Evolutionary conservation across 768 basidiomycete species (phyloP).

Genomic region (Kwoniella mangroviensis): DNA sequence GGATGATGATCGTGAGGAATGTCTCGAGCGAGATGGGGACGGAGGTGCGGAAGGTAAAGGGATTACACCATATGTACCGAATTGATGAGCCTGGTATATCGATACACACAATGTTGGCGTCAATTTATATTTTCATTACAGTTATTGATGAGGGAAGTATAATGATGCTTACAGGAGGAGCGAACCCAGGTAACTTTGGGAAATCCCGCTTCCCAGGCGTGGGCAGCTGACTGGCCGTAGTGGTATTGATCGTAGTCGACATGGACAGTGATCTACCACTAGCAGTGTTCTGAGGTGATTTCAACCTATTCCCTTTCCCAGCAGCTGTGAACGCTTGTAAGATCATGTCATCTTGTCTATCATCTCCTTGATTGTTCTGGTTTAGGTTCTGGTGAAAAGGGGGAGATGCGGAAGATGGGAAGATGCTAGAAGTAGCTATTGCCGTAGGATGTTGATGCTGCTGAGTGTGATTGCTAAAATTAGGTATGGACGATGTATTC

Average conservation of each 20-base stretch:
- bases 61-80: slow-evolving; percentile 87
- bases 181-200: slow-evolving; percentile 87
- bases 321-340: slow-evolving; percentile 2
- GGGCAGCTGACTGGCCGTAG: slow-evolving; percentile 13
- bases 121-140: too few species aligned
- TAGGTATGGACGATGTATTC: slow-evolving; percentile 6
- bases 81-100: slow-evolving; percentile 73
- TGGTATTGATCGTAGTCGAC: slow-evolving; percentile 8
- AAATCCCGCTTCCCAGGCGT: slow-evolving; percentile 61
- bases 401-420: slow-evolving; percentile 35
- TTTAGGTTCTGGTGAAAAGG: slow-evolving; percentile 24
- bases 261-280: slow-evolving; percentile 18
- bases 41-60: slow-evolving; percentile 62
- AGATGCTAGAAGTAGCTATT: slow-evolving; percentile 37
- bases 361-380: slow-evolving; percentile 2
- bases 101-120: too few species aligned
- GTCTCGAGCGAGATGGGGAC: slow-evolving; percentile 61
- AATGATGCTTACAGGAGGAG: slow-evolving; percentile 69
- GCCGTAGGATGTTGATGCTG: slow-evolving; percentile 24
- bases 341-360: slow-evolving; percentile 8
- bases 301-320: slow-evolving; percentile 16
- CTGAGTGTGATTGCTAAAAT: slow-evolving; percentile 4
- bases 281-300: slow-evolving; percentile 38
- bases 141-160: too few species aligned
- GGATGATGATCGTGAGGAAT: slow-evolving; percentile 56